Base-by-base conservation (phyloP, 768 basidiomycete species). In the Calocybe gangraenosa region DNA sequence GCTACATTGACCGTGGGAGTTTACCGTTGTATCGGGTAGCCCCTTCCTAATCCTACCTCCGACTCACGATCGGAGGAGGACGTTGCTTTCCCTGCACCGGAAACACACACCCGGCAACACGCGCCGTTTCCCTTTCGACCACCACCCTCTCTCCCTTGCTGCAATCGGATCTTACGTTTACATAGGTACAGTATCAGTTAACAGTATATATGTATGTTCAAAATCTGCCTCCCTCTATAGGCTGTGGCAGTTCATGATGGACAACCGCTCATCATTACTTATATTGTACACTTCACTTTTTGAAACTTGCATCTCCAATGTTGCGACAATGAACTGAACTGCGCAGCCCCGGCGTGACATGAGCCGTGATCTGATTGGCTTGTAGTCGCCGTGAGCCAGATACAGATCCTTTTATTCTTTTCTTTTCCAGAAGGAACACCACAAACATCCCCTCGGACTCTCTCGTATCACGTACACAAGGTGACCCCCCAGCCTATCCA, bases 1-100 rank as follows among this genome's bases (percentile, higher is more conserved):
- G 37, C 48, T 54, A 48, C 48, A 55, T 53, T 52, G 44, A 46
- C 36, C 52, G 57, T 60, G 59, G 48, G 57, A 58, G 43, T 44
- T 47, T 42, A 28, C 57, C 57, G 25, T 30, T 55, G 25, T 25
- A 21, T 52, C 43, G 60, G 51, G 37, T 52, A 41, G 3, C 25
- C 30, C 35, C 40, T 57, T 45, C 55, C 55, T 47, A 42, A 48
- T 58, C 37, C 37, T 33, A 14, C 44, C 32, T n/a, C 51, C 48
- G 42, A 54, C 42, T 11, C 43, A 44, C n/a, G 41, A 46, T 50
- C 48, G 47, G 40, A n/a, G n/a, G n/a, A n/a, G n/a, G 39, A 19
- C 33, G 40, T 46, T 20, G 30, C 32, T 39, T 41, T 31, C 37
- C 30, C 39, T 36, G 36, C 14, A 19, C 40, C 40, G 40, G 18